Evolutionary conservation across 2,329 filamentous ascomycete genomes (phyloP).

Genomic region (Aspergillus unguis): DNA sequence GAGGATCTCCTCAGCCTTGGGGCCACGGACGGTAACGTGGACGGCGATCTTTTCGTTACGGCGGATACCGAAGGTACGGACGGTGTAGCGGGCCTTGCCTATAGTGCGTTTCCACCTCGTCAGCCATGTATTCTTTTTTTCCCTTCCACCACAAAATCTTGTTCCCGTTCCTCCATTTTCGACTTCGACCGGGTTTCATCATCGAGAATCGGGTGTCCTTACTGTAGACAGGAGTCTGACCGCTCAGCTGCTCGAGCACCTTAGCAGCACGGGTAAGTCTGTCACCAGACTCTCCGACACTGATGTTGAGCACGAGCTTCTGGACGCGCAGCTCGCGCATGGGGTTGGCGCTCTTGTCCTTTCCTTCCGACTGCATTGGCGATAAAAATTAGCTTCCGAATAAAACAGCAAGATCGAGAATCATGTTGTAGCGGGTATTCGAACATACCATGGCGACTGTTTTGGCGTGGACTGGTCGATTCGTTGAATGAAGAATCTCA

Average conservation of each 20-base stretch:
- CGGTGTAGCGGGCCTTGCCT: constrained; percentile 99
- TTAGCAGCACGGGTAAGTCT: constrained; percentile 99
- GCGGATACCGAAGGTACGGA: constrained; percentile 99
- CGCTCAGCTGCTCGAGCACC: constrained; percentile 98
- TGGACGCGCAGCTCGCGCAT: constrained; percentile 99
- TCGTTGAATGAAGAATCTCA: constrained; percentile 32
- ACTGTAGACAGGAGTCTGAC: constrained; percentile 99
- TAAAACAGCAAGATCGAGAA: constrained; percentile 1
- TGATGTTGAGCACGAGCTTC: constrained; percentile 99
- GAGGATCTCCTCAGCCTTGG: constrained; percentile 99
- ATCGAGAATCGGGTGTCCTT: constrained; percentile 42
- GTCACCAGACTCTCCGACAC: constrained; percentile 99
- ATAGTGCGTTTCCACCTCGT: constrained; percentile 24
- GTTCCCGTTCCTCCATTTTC: background rate
- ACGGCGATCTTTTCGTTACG: constrained; percentile 99
- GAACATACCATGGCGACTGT: constrained; percentile 49
- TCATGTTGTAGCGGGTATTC: constrained; percentile 8
- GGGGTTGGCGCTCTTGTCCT: constrained; percentile 85
- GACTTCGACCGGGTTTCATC: constrained; percentile 2
- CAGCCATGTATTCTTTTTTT: constrained; percentile 12
- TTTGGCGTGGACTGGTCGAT: constrained; percentile 40
- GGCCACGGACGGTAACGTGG: constrained; percentile 98
- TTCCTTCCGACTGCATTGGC: constrained; percentile 61
- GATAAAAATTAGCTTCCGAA: constrained; percentile 5
- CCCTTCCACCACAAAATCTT: background rate